Percentiles rank a stretch among this genome's conserved stretches.
phyloP scores from a whole-genome alignment of 352 stramenopile genomes.

The Globisporangium lucens region DNA sequence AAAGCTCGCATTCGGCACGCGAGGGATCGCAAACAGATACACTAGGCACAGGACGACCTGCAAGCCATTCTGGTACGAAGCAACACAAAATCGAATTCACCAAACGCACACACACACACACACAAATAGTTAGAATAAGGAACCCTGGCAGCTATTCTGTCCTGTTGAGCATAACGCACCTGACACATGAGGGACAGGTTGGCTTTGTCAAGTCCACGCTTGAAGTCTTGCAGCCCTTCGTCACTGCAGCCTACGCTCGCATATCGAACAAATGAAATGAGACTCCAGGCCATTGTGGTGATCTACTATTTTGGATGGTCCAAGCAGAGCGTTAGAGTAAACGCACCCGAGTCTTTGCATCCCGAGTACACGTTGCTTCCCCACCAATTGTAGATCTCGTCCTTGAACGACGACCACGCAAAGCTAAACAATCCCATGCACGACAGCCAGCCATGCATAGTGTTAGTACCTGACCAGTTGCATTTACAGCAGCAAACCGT shows the following conservation, averaged over 20 bases:
- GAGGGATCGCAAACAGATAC: constrained; percentile 52
- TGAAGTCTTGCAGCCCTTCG: constrained; percentile 35
- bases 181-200: constrained; percentile 56
- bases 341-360: constrained; percentile 47
- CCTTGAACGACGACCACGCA: constrained; percentile 68
- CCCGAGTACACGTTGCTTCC: constrained; percentile 61
- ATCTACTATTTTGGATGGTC: background rate
- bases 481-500: background rate
- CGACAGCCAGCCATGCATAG: background rate
- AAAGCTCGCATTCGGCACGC: constrained; percentile 40
- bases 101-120: too few species aligned
- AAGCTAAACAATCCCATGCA: constrained; percentile 30
- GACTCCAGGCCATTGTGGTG: background rate
- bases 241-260: constrained; percentile 33
- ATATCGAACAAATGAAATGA: background rate
- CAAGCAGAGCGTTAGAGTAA: background rate
- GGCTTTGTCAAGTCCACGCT: constrained; percentile 51
- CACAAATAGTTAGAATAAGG: too few species aligned
- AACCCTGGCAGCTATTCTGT: background rate
- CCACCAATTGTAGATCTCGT: constrained; percentile 78
- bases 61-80: constrained; percentile 46
- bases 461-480: background rate
- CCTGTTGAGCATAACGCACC: constrained; percentile 19
- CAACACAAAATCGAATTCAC: too few species aligned
- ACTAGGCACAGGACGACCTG: constrained; percentile 51